Evolutionary conservation across 2,329 filamentous ascomycete genomes (phyloP).

Genomic region (Pseudogymnoascus destructans): DNA sequence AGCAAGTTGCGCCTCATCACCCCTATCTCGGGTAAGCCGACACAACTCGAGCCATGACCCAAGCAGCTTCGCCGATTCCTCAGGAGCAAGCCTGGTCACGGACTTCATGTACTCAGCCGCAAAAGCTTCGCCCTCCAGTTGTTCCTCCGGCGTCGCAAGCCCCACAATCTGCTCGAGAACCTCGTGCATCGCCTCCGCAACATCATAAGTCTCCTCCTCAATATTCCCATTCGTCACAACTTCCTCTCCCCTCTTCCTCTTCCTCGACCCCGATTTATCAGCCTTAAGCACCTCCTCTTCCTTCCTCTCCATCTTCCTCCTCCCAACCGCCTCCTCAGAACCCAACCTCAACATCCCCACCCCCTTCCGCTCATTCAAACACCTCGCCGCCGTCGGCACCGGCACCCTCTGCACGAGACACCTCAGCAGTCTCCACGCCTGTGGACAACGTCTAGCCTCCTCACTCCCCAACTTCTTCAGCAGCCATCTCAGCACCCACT

Average conservation of each 20-base stretch:
- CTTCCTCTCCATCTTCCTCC: slow-evolving; percentile 17
- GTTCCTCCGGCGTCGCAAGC: slow-evolving; percentile 13
- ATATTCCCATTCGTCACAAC: slow-evolving; percentile 12
- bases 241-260: slow-evolving; percentile 23
- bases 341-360: slow-evolving; percentile 51
- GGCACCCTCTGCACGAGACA: slow-evolving; percentile 53
- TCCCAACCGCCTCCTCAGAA: slow-evolving; percentile 39
- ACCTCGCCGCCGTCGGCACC: slow-evolving; percentile 53
- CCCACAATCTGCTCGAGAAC: slow-evolving; percentile 17
- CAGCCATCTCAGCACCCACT: slow-evolving; percentile 56
- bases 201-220: background rate
- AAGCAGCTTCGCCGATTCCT: slow-evolving; percentile 23
- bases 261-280: slow-evolving; percentile 28
- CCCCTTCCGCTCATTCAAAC: slow-evolving; percentile 58
- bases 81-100: slow-evolving; percentile 21
- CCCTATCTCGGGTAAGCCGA: slow-evolving; percentile 10
- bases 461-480: slow-evolving; percentile 41
- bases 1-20: background rate
- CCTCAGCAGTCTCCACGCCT: slow-evolving; percentile 47
- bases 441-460: slow-evolving; percentile 18
- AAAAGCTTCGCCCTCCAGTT: slow-evolving; percentile 15
- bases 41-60: slow-evolving; percentile 24
- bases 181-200: slow-evolving; percentile 19
- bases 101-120: slow-evolving; percentile 24
- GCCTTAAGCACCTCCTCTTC: slow-evolving; percentile 20